phyloP scores from a whole-genome alignment of 2,329 filamentous ascomycete genomes.

The Capronia americana region DNA sequence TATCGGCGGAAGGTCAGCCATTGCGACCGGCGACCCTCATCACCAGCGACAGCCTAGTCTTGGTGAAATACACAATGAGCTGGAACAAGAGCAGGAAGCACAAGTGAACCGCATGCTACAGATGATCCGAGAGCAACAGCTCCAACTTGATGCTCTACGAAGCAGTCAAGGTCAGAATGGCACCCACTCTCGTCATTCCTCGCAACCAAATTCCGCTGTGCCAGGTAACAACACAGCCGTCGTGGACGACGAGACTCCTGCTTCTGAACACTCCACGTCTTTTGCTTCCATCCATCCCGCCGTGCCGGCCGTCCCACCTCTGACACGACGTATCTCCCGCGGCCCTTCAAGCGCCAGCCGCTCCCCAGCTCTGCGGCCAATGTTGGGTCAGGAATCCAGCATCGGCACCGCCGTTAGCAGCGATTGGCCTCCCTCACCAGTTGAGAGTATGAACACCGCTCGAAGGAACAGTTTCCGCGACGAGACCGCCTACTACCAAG shows the following conservation, averaged over 20 bases:
- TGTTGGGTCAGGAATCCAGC: conserved; percentile 34
- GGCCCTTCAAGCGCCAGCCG: conserved; percentile 46
- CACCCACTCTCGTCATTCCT: conserved; percentile 15
- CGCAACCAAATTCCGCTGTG: conserved; percentile 38
- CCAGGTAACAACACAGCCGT: conserved; percentile 48
- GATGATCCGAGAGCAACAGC: conserved; percentile 57
- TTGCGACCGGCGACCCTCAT: conserved; percentile 54
- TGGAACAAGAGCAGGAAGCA: conserved; percentile 59
- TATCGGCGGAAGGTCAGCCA: conserved; percentile 50
- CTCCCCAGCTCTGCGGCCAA: conserved; percentile 48
- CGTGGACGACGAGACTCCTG: conserved; percentile 52
- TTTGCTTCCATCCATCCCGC: conserved; percentile 46
- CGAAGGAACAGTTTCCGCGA: conserved; percentile 51
- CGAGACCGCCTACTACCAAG: conserved; percentile 55
- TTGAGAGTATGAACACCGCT: conserved; percentile 35
- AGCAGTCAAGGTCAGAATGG: conserved; percentile 43
- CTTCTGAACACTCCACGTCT: conserved; percentile 51
- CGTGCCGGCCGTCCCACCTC: conserved; percentile 44
- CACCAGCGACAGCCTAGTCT: conserved; percentile 56
- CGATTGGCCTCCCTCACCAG: conserved; percentile 39
- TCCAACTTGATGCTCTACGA: conserved; percentile 51
- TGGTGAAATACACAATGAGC: conserved; percentile 58
- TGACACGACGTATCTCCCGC: conserved; percentile 44
- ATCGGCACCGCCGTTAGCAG: conserved; percentile 19
- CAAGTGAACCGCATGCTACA: conserved; percentile 60